Evolutionary conservation across 306 rosid species (phyloP).

Genomic region (Quercus gilva): DNA sequence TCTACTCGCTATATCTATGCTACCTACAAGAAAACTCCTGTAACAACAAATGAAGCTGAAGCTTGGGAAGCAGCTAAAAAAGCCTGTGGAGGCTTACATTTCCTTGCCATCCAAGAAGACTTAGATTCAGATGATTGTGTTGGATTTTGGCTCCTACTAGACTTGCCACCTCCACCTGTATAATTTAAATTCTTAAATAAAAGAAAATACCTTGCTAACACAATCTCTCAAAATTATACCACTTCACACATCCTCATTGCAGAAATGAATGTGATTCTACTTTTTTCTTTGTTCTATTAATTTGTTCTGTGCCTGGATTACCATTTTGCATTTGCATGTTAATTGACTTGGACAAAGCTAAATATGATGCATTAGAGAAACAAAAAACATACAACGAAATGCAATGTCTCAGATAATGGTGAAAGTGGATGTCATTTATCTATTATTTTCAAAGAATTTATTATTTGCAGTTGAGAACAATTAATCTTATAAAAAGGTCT

Average conservation of each 20-base stretch:
- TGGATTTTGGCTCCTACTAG: conserved; percentile 97
- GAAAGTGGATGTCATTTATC: too few relatives aligned
- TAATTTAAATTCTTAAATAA: conserved; percentile 11
- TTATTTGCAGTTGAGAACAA: too few relatives aligned
- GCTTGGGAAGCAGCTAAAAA: conserved; percentile 99
- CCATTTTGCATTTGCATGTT: background rate
- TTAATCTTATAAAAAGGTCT: too few relatives aligned
- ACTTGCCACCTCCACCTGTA: conserved; percentile 91
- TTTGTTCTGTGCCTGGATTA: background rate
- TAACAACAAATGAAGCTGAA: conserved; percentile 74
- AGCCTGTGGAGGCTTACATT: conserved; percentile 86
- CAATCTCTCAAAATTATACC: conserved; percentile 4
- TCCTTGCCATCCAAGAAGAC: conserved; percentile 90
- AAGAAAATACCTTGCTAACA: background rate
- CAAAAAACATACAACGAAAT: background rate
- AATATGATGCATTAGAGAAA: background rate
- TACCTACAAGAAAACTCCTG: conserved; percentile 64
- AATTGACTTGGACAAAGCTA: background rate
- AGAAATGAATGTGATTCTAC: background rate
- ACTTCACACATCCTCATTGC: background rate
- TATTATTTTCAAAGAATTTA: too few relatives aligned
- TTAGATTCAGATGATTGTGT: conserved; percentile 77
- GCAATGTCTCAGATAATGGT: background rate
- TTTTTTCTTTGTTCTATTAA: background rate
- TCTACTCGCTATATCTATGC: conserved; percentile 79